These are phyloP conservation scores for Neurospora sp. DNA, from an alignment of 495 filamentous ascomycete genomes.

Conservation along the genomic window DNA sequence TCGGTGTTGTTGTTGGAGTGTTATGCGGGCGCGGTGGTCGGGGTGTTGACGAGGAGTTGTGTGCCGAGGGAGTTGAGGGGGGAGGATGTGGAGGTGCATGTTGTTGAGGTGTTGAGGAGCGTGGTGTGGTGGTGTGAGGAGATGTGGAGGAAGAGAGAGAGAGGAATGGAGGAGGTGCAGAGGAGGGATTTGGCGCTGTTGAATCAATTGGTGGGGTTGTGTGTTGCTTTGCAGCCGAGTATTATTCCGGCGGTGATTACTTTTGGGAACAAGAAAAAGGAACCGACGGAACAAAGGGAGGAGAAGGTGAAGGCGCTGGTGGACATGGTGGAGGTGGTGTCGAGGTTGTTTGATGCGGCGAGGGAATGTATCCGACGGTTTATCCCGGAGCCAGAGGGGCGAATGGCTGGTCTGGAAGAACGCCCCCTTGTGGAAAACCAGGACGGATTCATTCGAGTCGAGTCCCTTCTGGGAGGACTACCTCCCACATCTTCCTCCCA, in stretches of 20 bases:
- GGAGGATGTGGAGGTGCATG: constrained; percentile 14
- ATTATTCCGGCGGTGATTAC: not conserved
- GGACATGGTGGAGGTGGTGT: not conserved
- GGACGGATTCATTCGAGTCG: not conserved
- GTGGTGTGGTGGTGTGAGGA: constrained; percentile 12
- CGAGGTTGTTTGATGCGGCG: not conserved
- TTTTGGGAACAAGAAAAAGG: not conserved
- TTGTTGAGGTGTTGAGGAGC: constrained; percentile 9
- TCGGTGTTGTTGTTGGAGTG: constrained; percentile 30
- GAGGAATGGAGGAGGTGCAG: not conserved
- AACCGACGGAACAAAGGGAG: not conserved
- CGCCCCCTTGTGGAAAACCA: not conserved
- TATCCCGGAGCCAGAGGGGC: not conserved
- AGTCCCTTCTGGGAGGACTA: not conserved
- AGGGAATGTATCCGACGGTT: not conserved
- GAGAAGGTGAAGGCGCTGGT: not conserved
- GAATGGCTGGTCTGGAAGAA: not conserved
- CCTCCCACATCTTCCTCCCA: not conserved
- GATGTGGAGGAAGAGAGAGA: not conserved
- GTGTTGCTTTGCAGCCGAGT: not conserved
- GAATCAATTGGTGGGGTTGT: not conserved
- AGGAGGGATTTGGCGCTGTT: not conserved
- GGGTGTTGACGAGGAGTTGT: constrained; percentile 11
- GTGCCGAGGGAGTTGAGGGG: constrained; percentile 18
- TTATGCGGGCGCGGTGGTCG: constrained; percentile 24